These are phyloP conservation scores for Bathelium albidoporum DNA, from an alignment of 495 filamentous ascomycete species.

Conservation along the genomic window DNA sequence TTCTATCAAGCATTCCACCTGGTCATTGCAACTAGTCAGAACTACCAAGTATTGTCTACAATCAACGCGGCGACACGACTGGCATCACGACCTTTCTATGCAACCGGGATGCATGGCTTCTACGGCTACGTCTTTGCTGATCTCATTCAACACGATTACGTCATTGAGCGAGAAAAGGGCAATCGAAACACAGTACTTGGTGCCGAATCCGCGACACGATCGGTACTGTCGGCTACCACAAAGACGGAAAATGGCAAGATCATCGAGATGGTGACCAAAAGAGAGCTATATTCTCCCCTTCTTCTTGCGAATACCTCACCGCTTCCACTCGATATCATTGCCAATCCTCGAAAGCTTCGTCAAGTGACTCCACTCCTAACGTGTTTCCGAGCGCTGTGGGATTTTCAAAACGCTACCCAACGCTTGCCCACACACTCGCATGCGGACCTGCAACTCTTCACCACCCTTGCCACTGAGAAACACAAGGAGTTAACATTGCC, in stretches of 20 bases:
- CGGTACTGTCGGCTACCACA: conserved; percentile 56
- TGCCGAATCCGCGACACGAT: conserved; percentile 66
- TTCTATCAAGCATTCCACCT: conserved; percentile 75
- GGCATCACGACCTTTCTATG: conserved; percentile 72
- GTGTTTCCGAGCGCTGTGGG: conserved; percentile 76
- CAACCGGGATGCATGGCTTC: conserved; percentile 74
- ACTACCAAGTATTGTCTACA: conserved; percentile 55
- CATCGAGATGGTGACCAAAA: conserved; percentile 86
- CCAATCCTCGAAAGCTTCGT: conserved; percentile 53
- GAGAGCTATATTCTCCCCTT: conserved; percentile 77
- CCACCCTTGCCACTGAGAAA: conserved; percentile 60
- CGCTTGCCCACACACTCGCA: conserved; percentile 43
- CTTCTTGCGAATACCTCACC: conserved; percentile 65
- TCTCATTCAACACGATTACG: conserved; percentile 75
- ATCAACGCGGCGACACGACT: conserved; percentile 79
- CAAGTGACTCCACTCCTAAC: conserved; percentile 71
- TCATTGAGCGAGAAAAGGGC: conserved; percentile 72
- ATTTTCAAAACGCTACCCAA: conserved; percentile 49
- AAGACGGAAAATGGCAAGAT: conserved; percentile 56
- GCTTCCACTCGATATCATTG: conserved; percentile 58
- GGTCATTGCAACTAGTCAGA: conserved; percentile 83
- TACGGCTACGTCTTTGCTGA: conserved; percentile 95
- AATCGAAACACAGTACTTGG: conserved; percentile 57
- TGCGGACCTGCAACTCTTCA: conserved; percentile 50
- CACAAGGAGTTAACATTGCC: conserved; percentile 71